Evolutionary conservation across 345 rosid species (phyloP).

Genomic region (Hevea brasiliensis): DNA sequence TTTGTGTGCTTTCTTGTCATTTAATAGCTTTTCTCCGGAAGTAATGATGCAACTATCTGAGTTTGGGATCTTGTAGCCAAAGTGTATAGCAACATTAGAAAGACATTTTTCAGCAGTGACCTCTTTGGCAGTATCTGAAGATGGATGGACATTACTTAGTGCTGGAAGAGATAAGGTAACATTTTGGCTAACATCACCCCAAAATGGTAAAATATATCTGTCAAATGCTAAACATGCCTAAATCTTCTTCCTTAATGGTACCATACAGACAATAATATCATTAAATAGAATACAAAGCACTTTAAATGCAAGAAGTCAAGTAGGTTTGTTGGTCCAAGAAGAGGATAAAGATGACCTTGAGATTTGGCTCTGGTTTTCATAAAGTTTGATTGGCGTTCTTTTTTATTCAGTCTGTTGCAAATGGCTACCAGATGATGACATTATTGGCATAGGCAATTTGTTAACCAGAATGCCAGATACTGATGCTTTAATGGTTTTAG

Average conservation of each 20-base stretch:
- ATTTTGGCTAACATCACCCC: not conserved
- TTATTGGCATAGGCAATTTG: constrained; percentile 7
- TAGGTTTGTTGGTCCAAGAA: not conserved
- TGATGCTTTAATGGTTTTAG: constrained; percentile 38
- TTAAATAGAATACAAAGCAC: constrained; percentile 8
- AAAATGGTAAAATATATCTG: not conserved
- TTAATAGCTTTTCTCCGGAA: constrained; percentile 77
- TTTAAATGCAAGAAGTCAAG: constrained; percentile 13
- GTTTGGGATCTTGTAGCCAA: constrained; percentile 83
- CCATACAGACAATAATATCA: not conserved
- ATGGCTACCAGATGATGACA: not conserved
- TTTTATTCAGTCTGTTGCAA: not conserved
- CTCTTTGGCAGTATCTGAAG: constrained; percentile 74
- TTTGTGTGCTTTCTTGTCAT: not conserved
- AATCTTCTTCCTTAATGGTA: not conserved
- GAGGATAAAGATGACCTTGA: not conserved
- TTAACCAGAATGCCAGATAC: constrained; percentile 1
- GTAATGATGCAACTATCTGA: constrained; percentile 82
- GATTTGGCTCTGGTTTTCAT: constrained; percentile 7
- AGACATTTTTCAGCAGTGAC: constrained; percentile 84
- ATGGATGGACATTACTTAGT: constrained; percentile 75
- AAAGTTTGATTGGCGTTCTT: not conserved
- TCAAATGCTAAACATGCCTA: not conserved
- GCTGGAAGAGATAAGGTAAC: constrained; percentile 91
- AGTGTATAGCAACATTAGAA: constrained; percentile 65